These are phyloP conservation scores for Arctium lappa DNA, from an alignment of 129 eudicot species.

Conservation along the genomic window DNA sequence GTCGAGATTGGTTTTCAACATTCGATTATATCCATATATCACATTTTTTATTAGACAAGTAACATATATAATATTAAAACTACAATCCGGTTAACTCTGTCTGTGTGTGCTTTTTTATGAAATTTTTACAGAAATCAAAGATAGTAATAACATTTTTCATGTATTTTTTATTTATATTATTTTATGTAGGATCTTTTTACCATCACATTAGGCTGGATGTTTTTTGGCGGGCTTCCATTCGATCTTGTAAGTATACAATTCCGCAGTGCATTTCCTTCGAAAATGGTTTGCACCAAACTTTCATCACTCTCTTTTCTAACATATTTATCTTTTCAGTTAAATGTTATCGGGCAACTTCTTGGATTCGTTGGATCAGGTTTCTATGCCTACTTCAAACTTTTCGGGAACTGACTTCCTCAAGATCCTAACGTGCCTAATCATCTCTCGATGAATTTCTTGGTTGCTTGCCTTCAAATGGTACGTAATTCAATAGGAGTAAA, in stretches of 20 bases:
- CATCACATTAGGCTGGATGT: constrained; percentile 72
- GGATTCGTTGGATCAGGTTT: constrained; percentile 90
- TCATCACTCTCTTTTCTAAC: background rate
- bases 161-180: background rate
- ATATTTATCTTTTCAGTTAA: constrained; percentile 53
- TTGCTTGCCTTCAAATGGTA: constrained; percentile 23
- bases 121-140: background rate
- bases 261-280: background rate
- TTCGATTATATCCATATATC: background rate
- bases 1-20: background rate
- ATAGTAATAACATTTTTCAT: background rate
- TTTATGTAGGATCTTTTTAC: constrained; percentile 80
- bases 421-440: background rate
- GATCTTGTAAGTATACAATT: constrained; percentile 60
- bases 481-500: constrained; percentile 10
- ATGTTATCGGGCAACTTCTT: constrained; percentile 76
- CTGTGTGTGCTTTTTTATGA: background rate
- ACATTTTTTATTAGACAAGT: background rate
- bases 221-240: constrained; percentile 95
- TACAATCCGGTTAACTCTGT: background rate
- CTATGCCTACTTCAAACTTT: constrained; percentile 80
- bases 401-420: constrained; percentile 46
- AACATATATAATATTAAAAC: background rate
- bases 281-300: background rate
- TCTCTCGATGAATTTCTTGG: background rate